Evolutionary conservation across 192 early-diverging fungal genomes (phyloP).

Genomic region (Jimgerdemannia lactiflua): DNA sequence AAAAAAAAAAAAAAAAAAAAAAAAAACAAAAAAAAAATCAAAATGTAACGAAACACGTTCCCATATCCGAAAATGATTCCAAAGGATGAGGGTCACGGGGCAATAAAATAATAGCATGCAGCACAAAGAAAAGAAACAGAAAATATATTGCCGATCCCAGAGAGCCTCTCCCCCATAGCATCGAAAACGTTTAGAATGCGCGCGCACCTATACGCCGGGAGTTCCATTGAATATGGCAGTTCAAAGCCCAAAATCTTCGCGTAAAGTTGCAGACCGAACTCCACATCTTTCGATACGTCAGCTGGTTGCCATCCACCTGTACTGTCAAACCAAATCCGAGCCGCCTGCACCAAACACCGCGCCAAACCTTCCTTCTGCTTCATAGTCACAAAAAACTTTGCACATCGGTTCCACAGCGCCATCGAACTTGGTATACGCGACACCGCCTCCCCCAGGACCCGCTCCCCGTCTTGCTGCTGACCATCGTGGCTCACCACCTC

Average conservation of each 20-base stretch:
- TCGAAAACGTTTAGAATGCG: background rate
- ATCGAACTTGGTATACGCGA: background rate
- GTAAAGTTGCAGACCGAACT: background rate
- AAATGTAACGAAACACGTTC: background rate
- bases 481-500: background rate
- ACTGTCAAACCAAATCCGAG: background rate
- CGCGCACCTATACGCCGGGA: background rate
- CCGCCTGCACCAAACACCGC: background rate
- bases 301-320: background rate
- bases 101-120: background rate
- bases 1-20: background rate
- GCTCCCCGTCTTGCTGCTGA: background rate
- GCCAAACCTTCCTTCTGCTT: background rate
- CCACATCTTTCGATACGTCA: background rate
- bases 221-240: background rate
- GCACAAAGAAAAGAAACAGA: background rate
- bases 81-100: background rate
- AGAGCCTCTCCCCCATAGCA: background rate
- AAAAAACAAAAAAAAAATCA: background rate
- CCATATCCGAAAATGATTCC: background rate
- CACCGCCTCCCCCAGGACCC: background rate
- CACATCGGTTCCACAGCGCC: background rate
- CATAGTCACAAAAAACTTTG: background rate
- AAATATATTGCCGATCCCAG: background rate
- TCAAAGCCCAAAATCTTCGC: background rate